Percentiles rank a stretch among this genome's conserved stretches.
Evolutionary conservation across 2,329 filamentous ascomycete species (phyloP).

Genomic region (Ophioceras dolichostomum): DNA sequence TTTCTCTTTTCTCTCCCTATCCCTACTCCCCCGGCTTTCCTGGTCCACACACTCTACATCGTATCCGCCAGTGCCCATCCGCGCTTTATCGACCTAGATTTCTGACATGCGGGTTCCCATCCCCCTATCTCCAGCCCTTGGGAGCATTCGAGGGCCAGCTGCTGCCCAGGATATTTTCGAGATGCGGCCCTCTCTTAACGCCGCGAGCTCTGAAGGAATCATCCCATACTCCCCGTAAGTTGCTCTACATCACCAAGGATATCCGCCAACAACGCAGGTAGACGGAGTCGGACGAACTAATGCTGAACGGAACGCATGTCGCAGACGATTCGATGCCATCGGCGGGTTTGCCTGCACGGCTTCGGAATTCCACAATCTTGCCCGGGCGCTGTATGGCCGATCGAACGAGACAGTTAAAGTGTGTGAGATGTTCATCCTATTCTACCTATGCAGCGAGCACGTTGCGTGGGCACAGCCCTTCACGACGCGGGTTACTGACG

Average conservation of each 20-base stretch:
- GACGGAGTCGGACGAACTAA: not conserved
- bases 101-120: not conserved
- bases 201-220: conserved; percentile 32
- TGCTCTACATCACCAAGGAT: no score
- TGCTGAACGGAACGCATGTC: not conserved
- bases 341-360: not conserved
- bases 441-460: not conserved
- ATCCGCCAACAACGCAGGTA: no score
- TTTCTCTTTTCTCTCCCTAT: no score
- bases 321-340: not conserved
- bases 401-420: not conserved
- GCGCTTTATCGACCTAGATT: no score
- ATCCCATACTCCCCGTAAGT: conserved; percentile 23
- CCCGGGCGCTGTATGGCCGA: not conserved
- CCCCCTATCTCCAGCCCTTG: not conserved
- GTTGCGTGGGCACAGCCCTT: not conserved
- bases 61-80: no score
- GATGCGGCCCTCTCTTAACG: conserved; percentile 32
- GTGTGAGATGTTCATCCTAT: not conserved
- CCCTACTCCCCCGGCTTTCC: no score
- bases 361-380: not conserved
- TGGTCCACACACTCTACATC: no score
- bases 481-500: no score
- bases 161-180: conserved; percentile 13
- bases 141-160: conserved; percentile 16